phyloP scores from a whole-genome alignment of 306 rosid genomes.

The Canavalia gladiata region DNA sequence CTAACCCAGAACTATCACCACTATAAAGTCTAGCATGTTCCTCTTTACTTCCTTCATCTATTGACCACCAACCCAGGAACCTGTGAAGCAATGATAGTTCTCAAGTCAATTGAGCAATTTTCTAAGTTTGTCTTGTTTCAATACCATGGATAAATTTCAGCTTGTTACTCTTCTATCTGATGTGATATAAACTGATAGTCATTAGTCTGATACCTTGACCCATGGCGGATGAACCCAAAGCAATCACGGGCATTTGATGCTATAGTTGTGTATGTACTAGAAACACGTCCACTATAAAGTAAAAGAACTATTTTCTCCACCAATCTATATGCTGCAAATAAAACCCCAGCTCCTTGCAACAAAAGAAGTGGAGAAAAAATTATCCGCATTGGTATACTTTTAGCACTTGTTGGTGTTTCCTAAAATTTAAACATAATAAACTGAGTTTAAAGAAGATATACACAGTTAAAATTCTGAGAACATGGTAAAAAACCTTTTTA shows the following conservation, averaged over 20 bases:
- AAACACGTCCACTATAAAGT: conserved; percentile 55
- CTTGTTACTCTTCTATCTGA: conserved; percentile 15
- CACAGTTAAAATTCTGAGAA: conserved; percentile 32
- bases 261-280: conserved; percentile 65
- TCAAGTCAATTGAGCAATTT: conserved; percentile 22
- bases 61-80: conserved; percentile 97
- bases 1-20: conserved; percentile 76
- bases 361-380: conserved; percentile 79
- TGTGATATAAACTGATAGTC: neutral
- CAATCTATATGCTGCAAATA: conserved; percentile 77
- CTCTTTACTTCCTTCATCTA: conserved; percentile 88
- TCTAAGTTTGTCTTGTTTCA: conserved; percentile 18
- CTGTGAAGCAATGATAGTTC: conserved; percentile 52
- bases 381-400: conserved; percentile 55
- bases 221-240: conserved; percentile 79
- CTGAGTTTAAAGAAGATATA: neutral
- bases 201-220: conserved; percentile 67
- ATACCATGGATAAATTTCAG: conserved; percentile 13
- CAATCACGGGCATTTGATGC: conserved; percentile 69
- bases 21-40: conserved; percentile 86
- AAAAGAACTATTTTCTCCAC: conserved; percentile 75
- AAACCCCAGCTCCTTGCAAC: conserved; percentile 87
- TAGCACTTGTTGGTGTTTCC: conserved; percentile 73
- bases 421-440: conserved; percentile 32
- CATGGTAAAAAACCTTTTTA: neutral